Evolutionary conservation across 2,329 filamentous ascomycete species (phyloP), one percentile per base, ranked within the genome.

Genomic region (Hypoxylon sp.): DNA sequence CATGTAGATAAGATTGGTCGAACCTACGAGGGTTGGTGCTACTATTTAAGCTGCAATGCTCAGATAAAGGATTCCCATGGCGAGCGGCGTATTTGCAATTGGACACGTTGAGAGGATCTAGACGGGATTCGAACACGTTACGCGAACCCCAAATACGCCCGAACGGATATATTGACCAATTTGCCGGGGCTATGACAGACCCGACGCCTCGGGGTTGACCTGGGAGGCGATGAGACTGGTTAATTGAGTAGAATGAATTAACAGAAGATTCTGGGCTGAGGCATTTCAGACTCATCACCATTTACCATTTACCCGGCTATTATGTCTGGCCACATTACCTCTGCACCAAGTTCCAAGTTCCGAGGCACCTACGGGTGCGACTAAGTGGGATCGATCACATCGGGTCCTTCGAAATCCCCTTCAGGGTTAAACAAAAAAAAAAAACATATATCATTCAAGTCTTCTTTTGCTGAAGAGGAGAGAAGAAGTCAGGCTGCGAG

Each of bases 41-140:
- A 48, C 20, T 26, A n/a, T 38, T 37, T n/a, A 20, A 13, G 20
- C 6, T 13, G n/a, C 10, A 26, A 40, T 9, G 11, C 20, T 49
- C 47, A 56, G 33, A 43, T 59, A 53, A 47, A 23, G 1, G 7
- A n/a, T 27, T 50, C 5, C 7, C 10, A 35, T 21, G 23, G 18
- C 7, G 35, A 31, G 31, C 21, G 48, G 26, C 33, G 29, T 13
- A 18, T 40, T 13, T 31, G 38, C 18, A 60, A 52, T 42, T 52
- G 60, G 53, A 60, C 60, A 63, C 60, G 60, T 55, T 60, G 46
- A 20, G 47, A 53, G 41, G 42, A 59, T 62, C 35, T 42, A 33
- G 23, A 42, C 27, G 37, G 48, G 55, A 58, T 61, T 50, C 42
- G 27, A 56, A 43, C 48, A 63, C 48, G 58, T 60, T 38, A 58